phyloP scores from a whole-genome alignment of 2,329 filamentous ascomycete species.

The Aspergillus clavatus region DNA sequence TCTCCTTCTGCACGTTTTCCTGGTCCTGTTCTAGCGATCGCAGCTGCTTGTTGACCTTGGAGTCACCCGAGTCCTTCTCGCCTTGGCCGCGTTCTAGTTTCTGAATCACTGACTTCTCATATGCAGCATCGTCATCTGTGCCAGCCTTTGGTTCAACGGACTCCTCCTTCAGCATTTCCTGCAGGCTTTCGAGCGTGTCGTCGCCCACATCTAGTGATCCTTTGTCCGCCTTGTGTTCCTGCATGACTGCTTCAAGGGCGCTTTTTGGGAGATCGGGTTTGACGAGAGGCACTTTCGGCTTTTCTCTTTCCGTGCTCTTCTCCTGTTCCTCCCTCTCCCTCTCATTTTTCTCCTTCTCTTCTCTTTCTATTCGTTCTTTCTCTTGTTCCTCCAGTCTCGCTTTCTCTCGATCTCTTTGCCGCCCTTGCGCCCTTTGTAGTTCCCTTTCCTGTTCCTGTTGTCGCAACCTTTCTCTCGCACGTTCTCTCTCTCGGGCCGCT shows the following conservation, averaged over 20 bases:
- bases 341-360: constrained; percentile 1
- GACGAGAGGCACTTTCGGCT: constrained; percentile 23
- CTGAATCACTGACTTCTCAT: constrained; percentile 27
- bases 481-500: background rate
- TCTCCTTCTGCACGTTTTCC: constrained; percentile 37
- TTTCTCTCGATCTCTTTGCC: constrained; percentile 8
- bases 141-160: constrained; percentile 24
- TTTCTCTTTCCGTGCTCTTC: constrained; percentile 5
- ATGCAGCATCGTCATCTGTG: constrained; percentile 29
- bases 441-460: constrained; percentile 1
- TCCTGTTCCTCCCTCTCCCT: background rate
- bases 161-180: constrained; percentile 36
- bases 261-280: constrained; percentile 40
- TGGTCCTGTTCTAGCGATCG: constrained; percentile 38
- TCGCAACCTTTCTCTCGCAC: too few species aligned
- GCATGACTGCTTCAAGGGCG: constrained; percentile 39
- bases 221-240: constrained; percentile 36
- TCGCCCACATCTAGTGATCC: constrained; percentile 39
- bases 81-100: constrained; percentile 19
- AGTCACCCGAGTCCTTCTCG: constrained; percentile 22
- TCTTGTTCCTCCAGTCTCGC: constrained; percentile 5
- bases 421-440: constrained; percentile 2
- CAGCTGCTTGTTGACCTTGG: constrained; percentile 38
- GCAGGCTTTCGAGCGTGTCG: constrained; percentile 44
- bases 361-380: constrained; percentile 1